Conservation (phyloP, 345 rosid genomes). For the Pistacia integerrima region DNA sequence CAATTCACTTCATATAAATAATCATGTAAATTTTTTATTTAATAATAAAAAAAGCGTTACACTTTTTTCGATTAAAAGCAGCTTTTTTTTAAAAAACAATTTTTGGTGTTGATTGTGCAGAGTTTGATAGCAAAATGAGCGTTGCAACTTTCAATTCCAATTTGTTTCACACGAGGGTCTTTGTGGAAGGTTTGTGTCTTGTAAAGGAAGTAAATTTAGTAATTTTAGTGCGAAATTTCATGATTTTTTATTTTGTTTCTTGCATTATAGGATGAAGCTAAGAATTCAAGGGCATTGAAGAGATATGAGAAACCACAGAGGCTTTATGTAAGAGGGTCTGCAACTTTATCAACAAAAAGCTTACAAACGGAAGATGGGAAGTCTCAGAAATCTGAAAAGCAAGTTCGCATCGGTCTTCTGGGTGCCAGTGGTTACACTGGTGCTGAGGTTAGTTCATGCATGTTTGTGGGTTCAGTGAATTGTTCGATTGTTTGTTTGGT, state of each 20-base stretch:
- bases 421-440: slow-evolving; percentile 99
- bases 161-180: slow-evolving; percentile 34
- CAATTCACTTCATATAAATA: not conserved
- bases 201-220: not conserved
- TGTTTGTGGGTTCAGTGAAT: not conserved
- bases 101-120: slow-evolving; percentile 7
- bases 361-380: slow-evolving; percentile 38
- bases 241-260: not conserved
- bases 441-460: slow-evolving; percentile 69
- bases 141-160: slow-evolving; percentile 35
- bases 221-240: not conserved
- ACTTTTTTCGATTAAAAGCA: not conserved
- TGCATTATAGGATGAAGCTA: slow-evolving; percentile 31
- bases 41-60: not conserved
- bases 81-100: not conserved
- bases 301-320: slow-evolving; percentile 19
- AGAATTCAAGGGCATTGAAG: slow-evolving; percentile 30
- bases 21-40: not conserved
- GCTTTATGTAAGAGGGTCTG: slow-evolving; percentile 36
- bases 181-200: slow-evolving; percentile 47
- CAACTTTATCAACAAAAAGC: slow-evolving; percentile 40
- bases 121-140: slow-evolving; percentile 31
- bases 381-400: slow-evolving; percentile 37
- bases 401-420: slow-evolving; percentile 80
- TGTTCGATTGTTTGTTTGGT: not conserved